phyloP scores from a whole-genome alignment of 495 filamentous ascomycete genomes.

The Platismatia glauca region DNA sequence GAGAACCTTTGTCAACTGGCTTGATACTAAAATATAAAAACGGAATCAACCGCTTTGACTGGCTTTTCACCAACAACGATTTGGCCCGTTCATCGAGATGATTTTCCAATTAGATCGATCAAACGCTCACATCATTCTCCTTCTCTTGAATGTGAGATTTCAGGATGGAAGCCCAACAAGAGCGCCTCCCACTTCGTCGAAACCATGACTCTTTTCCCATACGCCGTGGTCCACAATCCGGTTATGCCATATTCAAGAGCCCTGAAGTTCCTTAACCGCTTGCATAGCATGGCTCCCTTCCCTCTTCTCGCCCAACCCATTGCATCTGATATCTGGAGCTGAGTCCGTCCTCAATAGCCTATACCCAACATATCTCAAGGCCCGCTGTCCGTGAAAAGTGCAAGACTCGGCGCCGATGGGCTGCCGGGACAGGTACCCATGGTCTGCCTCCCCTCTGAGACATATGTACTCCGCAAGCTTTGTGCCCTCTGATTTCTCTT shows the following conservation, averaged over 20 bases:
- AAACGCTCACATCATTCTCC: background rate
- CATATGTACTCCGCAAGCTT: background rate
- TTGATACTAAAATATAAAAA: background rate
- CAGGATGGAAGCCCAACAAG: background rate
- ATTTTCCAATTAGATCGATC: background rate
- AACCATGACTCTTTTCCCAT: background rate
- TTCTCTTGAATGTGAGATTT: background rate
- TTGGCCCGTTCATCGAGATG: background rate
- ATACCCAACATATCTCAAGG: background rate
- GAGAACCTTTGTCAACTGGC: conserved; percentile 20
- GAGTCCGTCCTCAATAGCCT: too few species aligned
- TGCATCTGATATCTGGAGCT: background rate
- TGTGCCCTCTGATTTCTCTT: conserved; percentile 22
- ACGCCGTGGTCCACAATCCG: background rate
- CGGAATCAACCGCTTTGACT: background rate
- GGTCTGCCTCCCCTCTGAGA: background rate
- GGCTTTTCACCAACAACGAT: background rate
- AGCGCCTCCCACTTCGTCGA: background rate
- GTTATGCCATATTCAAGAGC: background rate
- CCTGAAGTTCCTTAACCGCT: background rate
- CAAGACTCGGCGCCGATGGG: background rate
- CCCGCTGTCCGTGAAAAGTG: background rate
- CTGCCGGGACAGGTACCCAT: background rate
- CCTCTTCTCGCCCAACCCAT: background rate
- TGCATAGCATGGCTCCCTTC: background rate